These are phyloP conservation scores for Aspergillus avenaceus DNA, from an alignment of 495 filamentous ascomycete species.

Conservation along the genomic window DNA sequence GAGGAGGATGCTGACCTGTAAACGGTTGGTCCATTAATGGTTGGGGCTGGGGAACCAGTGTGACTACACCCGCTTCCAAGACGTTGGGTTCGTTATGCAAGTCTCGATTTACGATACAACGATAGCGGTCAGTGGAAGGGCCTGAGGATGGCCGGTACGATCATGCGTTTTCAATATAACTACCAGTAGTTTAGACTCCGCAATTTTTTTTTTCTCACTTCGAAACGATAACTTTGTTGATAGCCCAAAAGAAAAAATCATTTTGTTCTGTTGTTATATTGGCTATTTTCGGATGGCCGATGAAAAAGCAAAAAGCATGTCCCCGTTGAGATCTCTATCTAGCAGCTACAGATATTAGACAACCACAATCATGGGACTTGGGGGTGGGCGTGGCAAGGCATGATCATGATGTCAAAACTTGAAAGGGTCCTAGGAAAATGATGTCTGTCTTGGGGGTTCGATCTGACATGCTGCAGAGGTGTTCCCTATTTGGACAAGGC, in stretches of 20 bases:
- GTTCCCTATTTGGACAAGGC: no score
- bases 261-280: slow-evolving; percentile 2
- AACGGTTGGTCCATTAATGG: slow-evolving; percentile 18
- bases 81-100: slow-evolving; percentile 18
- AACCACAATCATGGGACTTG: no score
- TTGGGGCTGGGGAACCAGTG: slow-evolving; percentile 14
- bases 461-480: background rate
- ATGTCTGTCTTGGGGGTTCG: background rate
- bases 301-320: background rate
- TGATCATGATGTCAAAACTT: no score
- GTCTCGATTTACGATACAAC: slow-evolving; percentile 42
- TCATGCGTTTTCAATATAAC: slow-evolving; percentile 36
- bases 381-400: no score
- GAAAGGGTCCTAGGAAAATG: no score
- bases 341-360: no score
- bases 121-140: slow-evolving; percentile 37
- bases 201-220: slow-evolving; percentile 31
- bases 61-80: slow-evolving; percentile 8
- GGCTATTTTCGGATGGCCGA: background rate
- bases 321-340: no score
- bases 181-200: slow-evolving; percentile 43
- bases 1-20: slow-evolving; percentile 87
- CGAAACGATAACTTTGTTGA: slow-evolving; percentile 4
- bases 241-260: slow-evolving; percentile 4
- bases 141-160: slow-evolving; percentile 36